These are phyloP conservation scores for Aspergillus aculeatinus DNA, from an alignment of 2,329 filamentous ascomycete genomes.

Conservation along the genomic window DNA sequence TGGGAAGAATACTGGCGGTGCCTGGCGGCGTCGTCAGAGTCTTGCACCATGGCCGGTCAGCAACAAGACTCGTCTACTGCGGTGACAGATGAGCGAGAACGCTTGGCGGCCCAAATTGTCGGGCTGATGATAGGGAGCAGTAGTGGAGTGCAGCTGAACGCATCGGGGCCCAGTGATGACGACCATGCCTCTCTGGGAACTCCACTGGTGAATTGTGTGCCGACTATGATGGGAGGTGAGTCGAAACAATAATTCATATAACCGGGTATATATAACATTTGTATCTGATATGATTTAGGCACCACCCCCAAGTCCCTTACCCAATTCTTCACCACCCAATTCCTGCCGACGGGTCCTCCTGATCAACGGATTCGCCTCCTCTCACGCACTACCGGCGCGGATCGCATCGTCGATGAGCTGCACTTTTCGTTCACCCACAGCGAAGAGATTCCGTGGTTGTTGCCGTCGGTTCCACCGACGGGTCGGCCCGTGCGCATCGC, in stretches of 20 bases:
- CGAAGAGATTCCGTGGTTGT: slow-evolving; percentile 54
- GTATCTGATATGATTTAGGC: slow-evolving; percentile 14
- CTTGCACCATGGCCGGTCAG: not conserved
- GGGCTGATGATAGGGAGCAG: slow-evolving; percentile 18
- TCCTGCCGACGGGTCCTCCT: slow-evolving; percentile 50
- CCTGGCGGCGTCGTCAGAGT: slow-evolving; percentile 13
- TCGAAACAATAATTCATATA: slow-evolving; percentile 9
- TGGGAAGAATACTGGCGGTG: slow-evolving; percentile 41
- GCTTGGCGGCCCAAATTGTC: slow-evolving; percentile 21
- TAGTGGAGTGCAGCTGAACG: slow-evolving; percentile 1
- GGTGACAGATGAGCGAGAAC: slow-evolving; percentile 20
- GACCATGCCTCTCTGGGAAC: slow-evolving; percentile 15
- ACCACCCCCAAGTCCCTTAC: slow-evolving; percentile 25
- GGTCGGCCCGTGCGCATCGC: slow-evolving; percentile 55
- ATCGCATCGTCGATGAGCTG: slow-evolving; percentile 60
- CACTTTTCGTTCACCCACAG: slow-evolving; percentile 56
- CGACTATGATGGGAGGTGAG: slow-evolving; percentile 37
- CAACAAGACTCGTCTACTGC: not conserved
- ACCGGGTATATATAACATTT: not conserved
- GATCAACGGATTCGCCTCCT: slow-evolving; percentile 52
- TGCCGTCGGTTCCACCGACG: slow-evolving; percentile 56
- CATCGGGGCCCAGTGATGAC: slow-evolving; percentile 10
- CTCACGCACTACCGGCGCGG: slow-evolving; percentile 55
- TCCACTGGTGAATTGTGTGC: slow-evolving; percentile 35
- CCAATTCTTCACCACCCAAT: slow-evolving; percentile 55